Evolutionary conservation across 441 rosid species (phyloP), one percentile per base, ranked within the genome.

Genomic region (Aleurites moluccanus): DNA sequence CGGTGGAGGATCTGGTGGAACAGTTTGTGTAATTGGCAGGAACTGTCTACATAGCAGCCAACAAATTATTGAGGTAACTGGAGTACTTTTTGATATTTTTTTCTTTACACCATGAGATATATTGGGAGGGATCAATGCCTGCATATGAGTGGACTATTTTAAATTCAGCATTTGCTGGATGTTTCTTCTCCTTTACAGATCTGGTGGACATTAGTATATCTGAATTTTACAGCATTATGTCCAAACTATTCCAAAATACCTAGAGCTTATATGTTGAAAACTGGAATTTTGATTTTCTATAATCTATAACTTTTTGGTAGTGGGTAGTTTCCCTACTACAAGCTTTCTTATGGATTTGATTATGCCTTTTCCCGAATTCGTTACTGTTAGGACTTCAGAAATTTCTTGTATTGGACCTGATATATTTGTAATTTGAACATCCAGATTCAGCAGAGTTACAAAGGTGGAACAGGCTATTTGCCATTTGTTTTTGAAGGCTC

Each of bases 1-100:
- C 0, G 99, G 99, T 1, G 98, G 99, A 3, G 99, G 98, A 8
- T 91, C 97, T 25, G 98, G 98, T 49, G 98, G 99, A 76, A 92
- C 98, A 8, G 93, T 94, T 44, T 90, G 98, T 64, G 98, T 92
- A 33, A 66, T 96, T 62, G 98, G 95, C 56, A 84, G 91, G 74
- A 90, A 96, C 75, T 90, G 87, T 63, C 83, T 90, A 60, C 74
- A 85, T 33, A 96, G 98, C 89, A 91, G 98, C 84, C 93, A 92
- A 57, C 95, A 92, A 80, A 89, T 96, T 82, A 80, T 96, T 14
- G 93, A 90, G 92, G 98, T 93, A 91, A 35, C 35, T 23, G 20
- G 27, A 65, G 33, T 52, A 20, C 20, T n/a, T 53, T n/a, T 50
- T 14, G n/a, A 20, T 25, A 50, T 35, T 5, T n/a, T n/a, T n/a